These are phyloP conservation scores for Quercus cerris DNA, from an alignment of 306 rosid genomes.

Conservation along the genomic window DNA sequence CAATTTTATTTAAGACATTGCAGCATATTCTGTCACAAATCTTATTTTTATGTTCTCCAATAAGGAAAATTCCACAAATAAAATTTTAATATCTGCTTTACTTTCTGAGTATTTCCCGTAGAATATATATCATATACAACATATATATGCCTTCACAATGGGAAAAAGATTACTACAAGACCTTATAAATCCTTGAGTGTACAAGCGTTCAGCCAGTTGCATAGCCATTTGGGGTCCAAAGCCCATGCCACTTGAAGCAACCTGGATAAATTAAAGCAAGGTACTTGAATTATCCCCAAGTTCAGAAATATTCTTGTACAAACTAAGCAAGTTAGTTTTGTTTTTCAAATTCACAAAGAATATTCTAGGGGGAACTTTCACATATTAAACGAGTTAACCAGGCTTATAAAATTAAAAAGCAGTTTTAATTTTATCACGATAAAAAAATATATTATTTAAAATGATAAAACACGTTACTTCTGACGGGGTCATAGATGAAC, in stretches of 20 bases:
- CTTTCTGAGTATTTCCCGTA: neutral
- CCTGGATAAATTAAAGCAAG: slow-evolving; percentile 39
- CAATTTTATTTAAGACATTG: neutral
- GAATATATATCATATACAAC: neutral
- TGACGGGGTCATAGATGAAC: neutral
- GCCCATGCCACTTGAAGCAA: slow-evolving; percentile 96
- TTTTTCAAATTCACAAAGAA: neutral
- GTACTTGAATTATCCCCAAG: slow-evolving; percentile 4
- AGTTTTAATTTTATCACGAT: neutral
- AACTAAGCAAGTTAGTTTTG: slow-evolving; percentile 6
- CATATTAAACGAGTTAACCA: neutral
- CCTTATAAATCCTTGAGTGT: slow-evolving; percentile 97
- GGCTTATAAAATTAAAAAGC: neutral
- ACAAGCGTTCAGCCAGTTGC: slow-evolving; percentile 95
- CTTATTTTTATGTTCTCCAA: neutral
- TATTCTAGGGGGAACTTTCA: neutral
- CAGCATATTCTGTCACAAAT: neutral
- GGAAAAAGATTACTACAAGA: slow-evolving; percentile 24
- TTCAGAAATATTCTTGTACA: neutral
- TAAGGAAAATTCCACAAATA: neutral
- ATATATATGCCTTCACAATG: slow-evolving; percentile 10
- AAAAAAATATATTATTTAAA: neutral
- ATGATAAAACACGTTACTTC: neutral
- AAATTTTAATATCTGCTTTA: neutral
- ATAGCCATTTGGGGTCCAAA: slow-evolving; percentile 94